Base-by-base conservation (phyloP, 148 eudicot genomes). In the Gaultheria prostrata region DNA sequence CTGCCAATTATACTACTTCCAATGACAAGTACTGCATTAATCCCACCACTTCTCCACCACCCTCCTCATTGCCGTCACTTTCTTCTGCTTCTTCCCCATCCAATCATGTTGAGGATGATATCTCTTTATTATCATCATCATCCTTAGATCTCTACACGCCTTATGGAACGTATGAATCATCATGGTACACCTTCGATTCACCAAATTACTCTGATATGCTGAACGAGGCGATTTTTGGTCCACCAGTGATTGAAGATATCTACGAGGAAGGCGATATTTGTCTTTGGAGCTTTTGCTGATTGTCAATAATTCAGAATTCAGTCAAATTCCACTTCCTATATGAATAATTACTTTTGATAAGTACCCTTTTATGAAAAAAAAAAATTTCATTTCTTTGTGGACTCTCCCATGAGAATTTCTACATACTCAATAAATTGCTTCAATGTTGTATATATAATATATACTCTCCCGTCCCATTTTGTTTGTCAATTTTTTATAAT, bases 281-380 rank as follows among this genome's bases (percentile, higher is more conserved):
- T n/a, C 83, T 95, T 13, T 95, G 98, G 98, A 91, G 87, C 88
- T 95, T 93, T 82, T 84, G 89, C 81, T 93, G 86, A 91, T 75
- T 35, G 4, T 12, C 10, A 59, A 1, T 26, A 8, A n/a, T 10
- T 45, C 8, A 65, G 6, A 39, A 39, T 39, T 65, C 71, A 65
- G 24, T 43, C 15, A 26, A 12, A 50, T 1, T 4, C 17, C 18
- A 17, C 17, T 3, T 17, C 57, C 57, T 15, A 53, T 53, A 53
- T 15, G 57, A 53, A 54, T 17, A 54, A 54, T 54, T 54, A 39
- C 43, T 39, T 35, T 39, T 39, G 43, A 39, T 39, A 39, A 39
- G 43, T 39, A 39, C 43, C n/a, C n/a, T n/a, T n/a, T n/a, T n/a
- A n/a, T n/a, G n/a, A n/a, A n/a, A n/a, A n/a, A n/a, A n/a, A n/a